Evolutionary conservation across 2,329 filamentous ascomycete species (phyloP).

Genomic region (Verticillium zaregamsianum): DNA sequence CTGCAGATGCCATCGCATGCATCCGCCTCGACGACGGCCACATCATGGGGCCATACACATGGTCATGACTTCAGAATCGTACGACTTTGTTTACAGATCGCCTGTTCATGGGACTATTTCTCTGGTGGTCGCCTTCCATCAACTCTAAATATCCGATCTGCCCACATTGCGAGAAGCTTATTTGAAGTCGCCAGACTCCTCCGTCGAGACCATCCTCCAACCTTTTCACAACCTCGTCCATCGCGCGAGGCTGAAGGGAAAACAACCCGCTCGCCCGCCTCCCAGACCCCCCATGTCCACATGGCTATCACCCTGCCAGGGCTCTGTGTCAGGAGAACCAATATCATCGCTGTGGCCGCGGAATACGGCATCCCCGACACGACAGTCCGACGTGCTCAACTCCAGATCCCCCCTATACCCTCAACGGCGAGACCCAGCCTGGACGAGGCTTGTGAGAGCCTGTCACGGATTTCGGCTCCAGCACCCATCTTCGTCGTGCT

Average conservation of each 20-base stretch:
- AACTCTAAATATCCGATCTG: slow-evolving; percentile 6
- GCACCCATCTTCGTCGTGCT: background rate
- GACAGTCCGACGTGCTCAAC: background rate
- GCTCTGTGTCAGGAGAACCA: background rate
- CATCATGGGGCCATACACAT: slow-evolving; percentile 10
- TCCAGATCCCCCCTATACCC: background rate
- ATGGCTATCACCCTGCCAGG: background rate
- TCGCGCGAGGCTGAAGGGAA: slow-evolving; percentile 7
- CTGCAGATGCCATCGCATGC: background rate
- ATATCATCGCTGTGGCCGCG: background rate
- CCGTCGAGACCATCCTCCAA: slow-evolving; percentile 2
- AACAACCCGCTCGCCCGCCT: background rate
- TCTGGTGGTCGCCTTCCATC: background rate
- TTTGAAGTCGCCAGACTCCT: slow-evolving; percentile 9
- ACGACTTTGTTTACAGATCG: slow-evolving; percentile 14
- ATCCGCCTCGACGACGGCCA: background rate
- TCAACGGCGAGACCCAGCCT: background rate
- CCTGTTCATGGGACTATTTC: slow-evolving; percentile 9
- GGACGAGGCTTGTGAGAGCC: background rate
- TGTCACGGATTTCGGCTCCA: background rate
- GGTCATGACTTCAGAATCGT: slow-evolving; percentile 11
- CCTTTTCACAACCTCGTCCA: slow-evolving; percentile 8
- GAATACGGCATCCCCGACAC: background rate
- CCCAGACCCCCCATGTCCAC: background rate
- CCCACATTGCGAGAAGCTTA: background rate